Evolutionary conservation across 768 basidiomycete genomes (phyloP).

Genomic region (Phylloporus arenicola): DNA sequence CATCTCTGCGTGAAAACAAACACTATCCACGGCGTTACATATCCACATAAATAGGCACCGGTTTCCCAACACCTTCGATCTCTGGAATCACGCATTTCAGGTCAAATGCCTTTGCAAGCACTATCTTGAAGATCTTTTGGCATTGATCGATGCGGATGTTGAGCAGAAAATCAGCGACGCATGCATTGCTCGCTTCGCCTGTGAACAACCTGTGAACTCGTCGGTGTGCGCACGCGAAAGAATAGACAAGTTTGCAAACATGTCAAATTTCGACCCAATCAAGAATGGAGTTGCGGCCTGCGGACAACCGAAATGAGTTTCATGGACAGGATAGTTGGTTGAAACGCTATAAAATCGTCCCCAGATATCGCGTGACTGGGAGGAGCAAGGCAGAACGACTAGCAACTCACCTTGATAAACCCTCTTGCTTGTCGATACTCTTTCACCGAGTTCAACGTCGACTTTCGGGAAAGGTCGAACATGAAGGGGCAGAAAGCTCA

Average conservation of each 20-base stretch:
- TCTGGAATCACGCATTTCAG: slow-evolving; percentile 98
- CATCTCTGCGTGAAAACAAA: slow-evolving; percentile 15
- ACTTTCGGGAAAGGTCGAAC: slow-evolving; percentile 94
- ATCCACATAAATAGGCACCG: slow-evolving; percentile 90
- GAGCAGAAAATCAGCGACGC: slow-evolving; percentile 99
- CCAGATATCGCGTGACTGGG: not conserved
- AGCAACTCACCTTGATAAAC: slow-evolving; percentile 84
- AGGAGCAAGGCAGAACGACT: not conserved
- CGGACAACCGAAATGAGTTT: slow-evolving; percentile 13
- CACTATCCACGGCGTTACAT: slow-evolving; percentile 31
- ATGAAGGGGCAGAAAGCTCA: too few relatives aligned
- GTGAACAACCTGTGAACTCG: too few relatives aligned
- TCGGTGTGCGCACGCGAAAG: slow-evolving; percentile 5
- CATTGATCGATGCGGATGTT: slow-evolving; percentile 97
- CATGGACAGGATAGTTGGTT: slow-evolving; percentile 3
- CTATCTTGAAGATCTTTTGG: slow-evolving; percentile 99
- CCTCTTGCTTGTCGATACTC: slow-evolving; percentile 98
- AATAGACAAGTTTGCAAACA: slow-evolving; percentile 53
- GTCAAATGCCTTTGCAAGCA: slow-evolving; percentile 95
- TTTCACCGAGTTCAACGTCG: slow-evolving; percentile 96
- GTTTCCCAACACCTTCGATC: slow-evolving; percentile 95
- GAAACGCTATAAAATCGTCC: slow-evolving; percentile 2
- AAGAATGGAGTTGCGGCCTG: slow-evolving; percentile 98
- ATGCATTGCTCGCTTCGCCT: slow-evolving; percentile 99
- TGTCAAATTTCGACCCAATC: slow-evolving; percentile 98